Evolutionary conservation across 1,284 basidiomycete genomes (phyloP).

Genomic region (Ustilago curta): DNA sequence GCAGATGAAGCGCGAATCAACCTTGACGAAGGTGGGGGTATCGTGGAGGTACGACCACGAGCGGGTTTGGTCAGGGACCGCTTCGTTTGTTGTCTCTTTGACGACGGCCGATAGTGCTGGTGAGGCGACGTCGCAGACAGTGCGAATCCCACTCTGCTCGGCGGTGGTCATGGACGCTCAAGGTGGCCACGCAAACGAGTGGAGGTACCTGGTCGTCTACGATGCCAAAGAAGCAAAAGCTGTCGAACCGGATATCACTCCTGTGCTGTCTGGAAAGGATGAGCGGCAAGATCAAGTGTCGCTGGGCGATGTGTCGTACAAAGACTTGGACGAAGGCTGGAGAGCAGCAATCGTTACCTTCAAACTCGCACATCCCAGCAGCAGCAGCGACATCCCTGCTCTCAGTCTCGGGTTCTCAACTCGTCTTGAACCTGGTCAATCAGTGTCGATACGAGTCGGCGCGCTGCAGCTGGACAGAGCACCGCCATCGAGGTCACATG

Average conservation of each 20-base stretch:
- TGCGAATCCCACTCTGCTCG: constrained; percentile 23
- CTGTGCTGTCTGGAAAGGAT: background rate
- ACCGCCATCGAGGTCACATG: background rate
- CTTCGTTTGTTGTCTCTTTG: constrained; percentile 14
- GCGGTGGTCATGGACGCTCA: background rate
- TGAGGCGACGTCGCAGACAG: background rate
- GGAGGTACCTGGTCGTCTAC: constrained; percentile 18
- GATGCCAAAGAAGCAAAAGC: background rate
- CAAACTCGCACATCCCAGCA: background rate
- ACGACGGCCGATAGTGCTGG: background rate
- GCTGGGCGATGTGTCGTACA: background rate
- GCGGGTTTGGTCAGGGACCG: constrained; percentile 20
- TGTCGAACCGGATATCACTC: background rate
- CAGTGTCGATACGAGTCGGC: constrained; percentile 15
- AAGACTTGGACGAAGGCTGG: constrained; percentile 12
- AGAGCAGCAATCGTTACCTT: background rate
- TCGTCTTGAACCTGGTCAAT: background rate
- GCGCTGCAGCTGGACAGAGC: constrained; percentile 18
- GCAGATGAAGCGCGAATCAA: background rate
- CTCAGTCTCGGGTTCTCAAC: constrained; percentile 20
- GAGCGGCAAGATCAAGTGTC: background rate
- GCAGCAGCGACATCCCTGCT: background rate
- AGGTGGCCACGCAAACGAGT: background rate
- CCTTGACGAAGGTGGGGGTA: background rate
- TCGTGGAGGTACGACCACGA: constrained; percentile 23